Base-by-base conservation (phyloP, 805 yeast genomes). In the Lipomyces mesembrius region DNA sequence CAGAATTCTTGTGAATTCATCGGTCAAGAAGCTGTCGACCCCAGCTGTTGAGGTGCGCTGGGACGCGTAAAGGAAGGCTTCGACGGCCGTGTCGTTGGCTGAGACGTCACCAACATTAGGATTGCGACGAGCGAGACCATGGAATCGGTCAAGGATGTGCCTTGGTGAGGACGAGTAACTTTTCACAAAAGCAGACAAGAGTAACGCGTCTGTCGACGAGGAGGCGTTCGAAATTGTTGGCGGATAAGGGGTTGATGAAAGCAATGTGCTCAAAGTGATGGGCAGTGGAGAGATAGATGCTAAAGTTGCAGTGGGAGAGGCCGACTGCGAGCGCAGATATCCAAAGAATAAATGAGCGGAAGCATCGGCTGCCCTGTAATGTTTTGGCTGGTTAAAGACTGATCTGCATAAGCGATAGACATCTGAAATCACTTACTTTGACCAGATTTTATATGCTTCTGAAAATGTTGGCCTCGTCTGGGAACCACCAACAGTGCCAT, bases 361-460 rank as follows among this genome's bases (percentile, higher is more conserved):
- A 0, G 97, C 97, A 75, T 90, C 91, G 4, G 95, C 87, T 1
- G 92, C 91, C 1, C 90, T 87, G 54, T 88, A 80, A 97, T 97
- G 27, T 9, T n/a, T n/a, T 37, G 39, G 39, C 8, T 25, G 3
- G 55, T 52, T 52, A 52, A 92, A 57, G 85, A 84, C 57, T n/a
- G 20, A 4, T 43, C 49, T 43, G 49, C 11, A 1, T 17, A 7
- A n/a, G 49, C 6, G 4, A 6, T 7, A 27, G 22, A 29, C 14
- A 37, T 5, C n/a, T 14, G 39, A 49, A 8, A 52, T 51, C n/a
- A 37, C 65, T n/a, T 57, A 65, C 66, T 22, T 20, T 11, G 29
- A 17, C 69, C 69, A 67, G 3, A 56, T n/a, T 34, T 60, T 55
- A 34, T 66, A 63, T n/a, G 55, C 54, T 27, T 63, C 69, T 14